Evolutionary conservation across 768 basidiomycete genomes (phyloP), one percentile per base, ranked within the genome.

Genomic region (Boletales sp.): DNA sequence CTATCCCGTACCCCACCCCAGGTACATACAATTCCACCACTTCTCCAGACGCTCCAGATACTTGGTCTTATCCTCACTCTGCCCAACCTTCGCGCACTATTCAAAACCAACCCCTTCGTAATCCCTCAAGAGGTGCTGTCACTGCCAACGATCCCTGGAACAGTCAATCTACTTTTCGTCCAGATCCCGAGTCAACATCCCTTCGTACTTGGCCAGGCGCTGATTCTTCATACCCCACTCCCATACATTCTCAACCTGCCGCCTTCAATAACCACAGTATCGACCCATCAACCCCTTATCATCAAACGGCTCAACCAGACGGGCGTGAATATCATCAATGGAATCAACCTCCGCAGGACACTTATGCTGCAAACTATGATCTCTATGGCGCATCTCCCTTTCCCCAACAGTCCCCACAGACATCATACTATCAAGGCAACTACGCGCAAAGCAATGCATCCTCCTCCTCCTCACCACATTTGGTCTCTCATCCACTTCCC

Each of bases 31-130:
- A 77, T 57, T 75, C 74, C 44, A 60, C 69, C 41, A 50, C 75
- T 14, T 58, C 78, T 27, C 60, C 78, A 31, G 74, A 77, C 48
- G 68, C 75, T 31, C 55, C 76, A 11, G 70, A 80, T 27, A 63
- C 75, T 34, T 87, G 86, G 85, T 77, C 71, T 8, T 87, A 86
- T 60, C 54, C 69, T 14, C 56, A 64, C 12, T 35, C 50, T 32
- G 62, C 35, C 46, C 75, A 50, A 59, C 69, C 51, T 50, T 66
- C 52, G 55, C 73, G 48, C 74, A 74, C 10, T 43, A 61, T 80
- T 71, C 57, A 81, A 64, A 65, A 71, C 70, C 75, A 79, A 2
- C 72, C 75, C 41, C 69, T 83, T 32, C 77, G 81, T 27, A 67
- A 66, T 42, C 43, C 70, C 40, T 52, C 30, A 40, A 59, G 68